Evolutionary conservation across 2,329 filamentous ascomycete genomes (phyloP), one percentile per base, ranked within the genome.

Genomic region (Byssothecium circinans): DNA sequence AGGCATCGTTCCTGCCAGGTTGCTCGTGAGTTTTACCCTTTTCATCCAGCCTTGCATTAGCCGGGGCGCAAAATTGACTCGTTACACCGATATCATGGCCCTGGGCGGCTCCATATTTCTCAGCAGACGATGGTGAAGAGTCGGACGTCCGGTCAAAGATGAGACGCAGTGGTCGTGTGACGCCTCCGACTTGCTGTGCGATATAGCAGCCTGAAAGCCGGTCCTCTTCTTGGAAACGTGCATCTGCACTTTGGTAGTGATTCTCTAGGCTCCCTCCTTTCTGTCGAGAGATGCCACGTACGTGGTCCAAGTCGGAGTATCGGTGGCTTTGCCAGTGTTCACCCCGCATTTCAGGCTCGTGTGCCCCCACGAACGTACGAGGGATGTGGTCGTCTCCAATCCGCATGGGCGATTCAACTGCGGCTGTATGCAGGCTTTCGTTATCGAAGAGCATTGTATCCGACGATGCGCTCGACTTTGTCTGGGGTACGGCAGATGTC

Each of bases 361-460:
- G 30, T 39, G 18, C 47, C 43, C 43, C 45, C 38, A 50, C 43
- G 50, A 41, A 44, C 43, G 33, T 38, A 36, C 43, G 32, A 47
- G 27, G 22, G 33, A 41, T 32, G 33, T 10, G 23, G 23, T 32
- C 44, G 23, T 39, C 45, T 30, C 14, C 52, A 40, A 23, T 32
- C 35, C 41, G 43, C 36, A 33, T 43, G 17, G 34, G 15, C 30
- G 48, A 45, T 41, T 36, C 38, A 27, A 18, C 42, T 50, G 34
- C 17, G 41, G 47, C 32, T 18, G 49, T 47, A 42, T 55, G 47
- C 29, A 45, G 17, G 18, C 38, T 40, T 43, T 64, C 52, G 40
- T 66, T 54, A 41, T 69, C 68, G 42, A 72, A 67, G 8, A 72
- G 58, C 67, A 73, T 72, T 19, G 57, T 44, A 25, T 70, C 67